Evolutionary conservation across 139 green algal species (phyloP).

Genomic region (Astrephomene gubernaculifera): DNA sequence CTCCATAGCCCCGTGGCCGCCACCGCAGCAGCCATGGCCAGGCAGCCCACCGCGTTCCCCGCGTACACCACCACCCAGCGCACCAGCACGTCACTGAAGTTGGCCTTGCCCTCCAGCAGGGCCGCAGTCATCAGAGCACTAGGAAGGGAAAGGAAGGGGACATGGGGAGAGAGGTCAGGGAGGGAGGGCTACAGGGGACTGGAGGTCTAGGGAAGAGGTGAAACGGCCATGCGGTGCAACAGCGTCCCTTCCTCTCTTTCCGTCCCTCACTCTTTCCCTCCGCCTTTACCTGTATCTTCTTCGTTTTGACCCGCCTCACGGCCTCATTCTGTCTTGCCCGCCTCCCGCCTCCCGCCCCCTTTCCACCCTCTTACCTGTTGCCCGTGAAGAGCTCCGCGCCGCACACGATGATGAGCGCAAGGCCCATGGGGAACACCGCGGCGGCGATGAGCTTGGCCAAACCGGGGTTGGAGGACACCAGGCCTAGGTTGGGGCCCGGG

Average conservation of each 20-base stretch:
- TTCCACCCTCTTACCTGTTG: slow-evolving; percentile 66
- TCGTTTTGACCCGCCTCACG: too few species aligned
- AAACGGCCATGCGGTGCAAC: too few species aligned
- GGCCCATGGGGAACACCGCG: slow-evolving; percentile 70
- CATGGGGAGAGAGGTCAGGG: too few species aligned
- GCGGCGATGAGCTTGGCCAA: slow-evolving; percentile 52
- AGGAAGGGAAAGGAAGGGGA: too few species aligned
- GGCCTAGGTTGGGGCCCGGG: slow-evolving; percentile 30
- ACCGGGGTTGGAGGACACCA: slow-evolving; percentile 67
- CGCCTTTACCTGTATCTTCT: too few species aligned
- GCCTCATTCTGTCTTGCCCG: too few species aligned
- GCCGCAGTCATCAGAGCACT: slow-evolving; percentile 70
- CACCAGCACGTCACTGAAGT: slow-evolving; percentile 48
- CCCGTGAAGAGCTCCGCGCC: slow-evolving; percentile 91
- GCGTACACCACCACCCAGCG: slow-evolving; percentile 35
- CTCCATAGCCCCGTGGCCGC: slow-evolving; percentile 26
- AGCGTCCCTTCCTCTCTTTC: too few species aligned
- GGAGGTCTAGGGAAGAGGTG: too few species aligned
- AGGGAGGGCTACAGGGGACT: too few species aligned
- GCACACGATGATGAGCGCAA: slow-evolving; percentile 69
- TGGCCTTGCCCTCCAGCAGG: slow-evolving; percentile 64
- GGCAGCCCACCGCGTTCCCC: slow-evolving; percentile 83
- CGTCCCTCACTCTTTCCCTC: too few species aligned
- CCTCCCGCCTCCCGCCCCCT: too few species aligned
- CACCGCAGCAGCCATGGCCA: slow-evolving; percentile 64